Evolutionary conservation across 2,329 filamentous ascomycete species (phyloP), one percentile per base, ranked within the genome.

Genomic region (Dactylella cylindrospora): DNA sequence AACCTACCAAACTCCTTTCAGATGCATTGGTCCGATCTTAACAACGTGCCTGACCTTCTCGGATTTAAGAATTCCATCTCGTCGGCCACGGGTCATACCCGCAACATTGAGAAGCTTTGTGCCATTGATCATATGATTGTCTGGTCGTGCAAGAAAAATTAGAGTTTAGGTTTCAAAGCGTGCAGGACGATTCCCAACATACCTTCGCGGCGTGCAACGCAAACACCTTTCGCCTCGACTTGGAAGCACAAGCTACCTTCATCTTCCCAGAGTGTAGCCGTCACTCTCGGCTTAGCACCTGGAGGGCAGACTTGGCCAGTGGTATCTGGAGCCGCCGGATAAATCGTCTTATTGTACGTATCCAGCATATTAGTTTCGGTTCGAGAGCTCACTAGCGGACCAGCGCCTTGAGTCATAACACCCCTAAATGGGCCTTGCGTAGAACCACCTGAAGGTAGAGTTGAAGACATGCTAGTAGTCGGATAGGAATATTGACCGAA

Each of bases 61-160:
- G 72, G 91, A 96, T 77, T 98, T 98, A 57, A 98, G 75, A 67
- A 98, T 97, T 40, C 93, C 93, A 71, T 98, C 93, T 70, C 93
- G 83, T 67, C 93, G 85, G 52, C 93, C 93, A 72, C 93, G 83
- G 10, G 93, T 98, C 93, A 98, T 98, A 9, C 93, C 91, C 44
- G 93, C 93, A 47, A 98, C 93, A 67, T 98, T 98, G 55, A 97
- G 77, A 54, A 98, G 78, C 74, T 97, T 98, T 0, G 93, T 98
- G 13, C 93, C 93, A 70, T 97, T 98, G 74, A 98, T 96, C 88
- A 98, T 96, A 75, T 95, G 89, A 74, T 96, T 97, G 70, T 96
- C 91, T 94, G 66, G 44, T 52, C 33, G 31, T 41, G 45, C 61
- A 66, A 54, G 25, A 38, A 51, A 39, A 29, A 46, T 28, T 49